Evolutionary conservation across 495 filamentous ascomycete species (phyloP).

Genomic region (Sphaerosporella brunnea): DNA sequence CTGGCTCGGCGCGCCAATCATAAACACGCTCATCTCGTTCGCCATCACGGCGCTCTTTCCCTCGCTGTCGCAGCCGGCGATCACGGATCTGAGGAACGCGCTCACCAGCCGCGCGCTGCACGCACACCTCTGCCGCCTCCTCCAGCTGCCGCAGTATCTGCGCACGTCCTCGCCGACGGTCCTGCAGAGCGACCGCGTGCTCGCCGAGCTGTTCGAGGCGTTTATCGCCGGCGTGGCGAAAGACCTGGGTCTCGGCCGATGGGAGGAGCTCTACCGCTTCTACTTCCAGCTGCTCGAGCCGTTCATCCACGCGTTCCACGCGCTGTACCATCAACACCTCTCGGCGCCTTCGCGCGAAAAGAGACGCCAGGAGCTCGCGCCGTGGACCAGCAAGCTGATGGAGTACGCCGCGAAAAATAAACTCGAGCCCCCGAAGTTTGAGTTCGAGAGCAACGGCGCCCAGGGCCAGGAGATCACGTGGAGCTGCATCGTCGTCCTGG

Average conservation of each 20-base stretch:
- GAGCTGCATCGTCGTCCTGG: constrained; percentile 14
- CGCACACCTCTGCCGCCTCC: constrained; percentile 15
- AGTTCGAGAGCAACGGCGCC: constrained; percentile 16
- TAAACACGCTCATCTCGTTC: neutral
- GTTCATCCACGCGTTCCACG: constrained; percentile 5
- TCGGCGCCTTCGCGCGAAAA: constrained; percentile 9
- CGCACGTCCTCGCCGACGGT: constrained; percentile 6
- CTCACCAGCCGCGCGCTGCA: constrained; percentile 16
- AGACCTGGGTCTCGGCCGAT: constrained; percentile 11
- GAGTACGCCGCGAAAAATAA: constrained; percentile 21
- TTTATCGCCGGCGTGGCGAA: constrained; percentile 20
- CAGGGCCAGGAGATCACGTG: constrained; percentile 19
- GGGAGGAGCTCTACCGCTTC: constrained; percentile 11
- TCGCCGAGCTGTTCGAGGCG: constrained; percentile 17
- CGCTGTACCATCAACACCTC: neutral
- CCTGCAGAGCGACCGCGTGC: constrained; percentile 13
- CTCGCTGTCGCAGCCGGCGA: neutral
- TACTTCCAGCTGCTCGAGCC: constrained; percentile 14
- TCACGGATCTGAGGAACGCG: constrained; percentile 11
- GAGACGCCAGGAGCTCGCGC: constrained; percentile 16
- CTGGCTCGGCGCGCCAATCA: neutral
- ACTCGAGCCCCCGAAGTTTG: constrained; percentile 18
- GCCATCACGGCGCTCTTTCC: constrained; percentile 1
- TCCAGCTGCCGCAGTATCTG: constrained; percentile 14
- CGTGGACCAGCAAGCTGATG: constrained; percentile 22